phyloP scores from a whole-genome alignment of 2,329 filamentous ascomycete species.

The Aspergillaceae sp. region DNA sequence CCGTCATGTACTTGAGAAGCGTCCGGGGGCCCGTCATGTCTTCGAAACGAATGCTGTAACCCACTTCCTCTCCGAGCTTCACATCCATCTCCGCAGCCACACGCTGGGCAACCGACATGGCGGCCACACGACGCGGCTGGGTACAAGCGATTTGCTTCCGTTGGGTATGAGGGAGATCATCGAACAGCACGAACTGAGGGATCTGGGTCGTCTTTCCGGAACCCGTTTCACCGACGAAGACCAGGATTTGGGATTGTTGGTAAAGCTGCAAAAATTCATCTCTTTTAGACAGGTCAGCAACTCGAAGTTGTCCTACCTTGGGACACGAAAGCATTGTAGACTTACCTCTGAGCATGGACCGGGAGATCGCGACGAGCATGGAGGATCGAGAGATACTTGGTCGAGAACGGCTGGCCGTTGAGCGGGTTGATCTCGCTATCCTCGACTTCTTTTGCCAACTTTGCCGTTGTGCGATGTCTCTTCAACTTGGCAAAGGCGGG shows the following conservation, averaged over 20 bases:
- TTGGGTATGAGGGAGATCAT: conserved; percentile 80
- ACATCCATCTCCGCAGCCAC: conserved; percentile 96
- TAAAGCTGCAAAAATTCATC: conserved; percentile 91
- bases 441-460: conserved; percentile 64
- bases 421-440: conserved; percentile 79
- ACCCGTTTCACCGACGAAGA: conserved; percentile 98
- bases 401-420: conserved; percentile 66
- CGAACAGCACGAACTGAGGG: conserved; percentile 94
- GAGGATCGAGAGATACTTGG: conserved; percentile 83
- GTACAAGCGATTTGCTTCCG: conserved; percentile 94
- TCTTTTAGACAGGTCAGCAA: conserved; percentile 34
- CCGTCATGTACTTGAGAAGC: conserved; percentile 98
- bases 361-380: conserved; percentile 75
- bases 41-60: conserved; percentile 98
- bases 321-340: conserved; percentile 1
- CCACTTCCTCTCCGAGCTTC: conserved; percentile 82
- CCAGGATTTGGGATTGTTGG: conserved; percentile 88
- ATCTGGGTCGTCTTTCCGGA: conserved; percentile 99
- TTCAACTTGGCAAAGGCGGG: conserved; percentile 58
- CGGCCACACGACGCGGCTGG: conserved; percentile 92
- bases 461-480: conserved; percentile 71
- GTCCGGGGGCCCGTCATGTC: conserved; percentile 84
- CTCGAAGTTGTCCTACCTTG: no score
- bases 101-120: conserved; percentile 97
- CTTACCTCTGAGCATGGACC: conserved; percentile 79